These are phyloP conservation scores for Candida xiaguanensis DNA, from an alignment of 805 yeast species.

Conservation along the genomic window DNA sequence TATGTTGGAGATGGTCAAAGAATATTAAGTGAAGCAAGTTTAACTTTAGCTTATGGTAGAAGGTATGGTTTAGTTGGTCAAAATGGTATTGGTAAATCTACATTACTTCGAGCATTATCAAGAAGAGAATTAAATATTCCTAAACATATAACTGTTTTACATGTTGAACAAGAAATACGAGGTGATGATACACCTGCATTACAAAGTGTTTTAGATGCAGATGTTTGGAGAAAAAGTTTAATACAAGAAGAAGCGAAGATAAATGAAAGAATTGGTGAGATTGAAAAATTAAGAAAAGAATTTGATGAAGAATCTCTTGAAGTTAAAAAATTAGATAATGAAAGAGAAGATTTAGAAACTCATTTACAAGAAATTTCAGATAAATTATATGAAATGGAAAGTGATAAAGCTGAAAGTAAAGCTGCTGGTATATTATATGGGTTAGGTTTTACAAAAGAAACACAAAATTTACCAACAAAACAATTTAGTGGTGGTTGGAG, in stretches of 20 bases:
- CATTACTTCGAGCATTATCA: conserved; percentile 83
- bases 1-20: conserved; percentile 96
- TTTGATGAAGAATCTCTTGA: conserved; percentile 77
- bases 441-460: conserved; percentile 85
- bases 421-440: conserved; percentile 94
- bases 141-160: conserved; percentile 90
- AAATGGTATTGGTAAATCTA: conserved; percentile 99
- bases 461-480: conserved; percentile 81
- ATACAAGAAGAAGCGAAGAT: conserved; percentile 72
- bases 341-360: conserved; percentile 78
- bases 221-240: conserved; percentile 95
- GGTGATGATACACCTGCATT: conserved; percentile 92
- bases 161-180: conserved; percentile 94
- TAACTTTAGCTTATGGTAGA: conserved; percentile 86
- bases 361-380: conserved; percentile 77
- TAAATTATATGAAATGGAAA: conserved; percentile 87
- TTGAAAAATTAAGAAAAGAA: conserved; percentile 63
- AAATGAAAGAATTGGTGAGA: conserved; percentile 69
- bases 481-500: conserved; percentile 99
- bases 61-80: conserved; percentile 98
- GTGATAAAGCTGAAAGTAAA: conserved; percentile 95
- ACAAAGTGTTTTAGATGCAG: conserved; percentile 97
- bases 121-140: conserved; percentile 94
- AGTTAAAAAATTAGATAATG: conserved; percentile 78
- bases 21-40: conserved; percentile 81